Evolutionary conservation across 495 filamentous ascomycete genomes (phyloP).

Genomic region (Hypoxylon rickii): DNA sequence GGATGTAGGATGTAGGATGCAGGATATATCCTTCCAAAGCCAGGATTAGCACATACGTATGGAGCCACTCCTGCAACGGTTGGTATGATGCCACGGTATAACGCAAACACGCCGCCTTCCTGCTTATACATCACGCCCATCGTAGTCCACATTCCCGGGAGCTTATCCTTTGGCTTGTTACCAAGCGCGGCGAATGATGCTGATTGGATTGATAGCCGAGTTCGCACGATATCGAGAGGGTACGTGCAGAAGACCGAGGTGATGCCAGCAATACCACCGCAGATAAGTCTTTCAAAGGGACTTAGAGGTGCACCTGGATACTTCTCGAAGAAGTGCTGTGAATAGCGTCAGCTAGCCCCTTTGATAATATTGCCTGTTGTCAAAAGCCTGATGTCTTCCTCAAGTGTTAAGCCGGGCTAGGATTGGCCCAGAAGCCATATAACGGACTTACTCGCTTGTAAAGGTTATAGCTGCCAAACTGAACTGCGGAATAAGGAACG

Average conservation of each 20-base stretch:
- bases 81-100: slow-evolving; percentile 91
- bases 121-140: slow-evolving; percentile 84
- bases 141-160: slow-evolving; percentile 93
- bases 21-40: no score
- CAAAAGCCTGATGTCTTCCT: neutral
- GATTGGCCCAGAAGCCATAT: neutral
- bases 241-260: slow-evolving; percentile 82
- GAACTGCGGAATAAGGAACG: slow-evolving; percentile 95
- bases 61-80: slow-evolving; percentile 95
- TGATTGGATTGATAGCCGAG: slow-evolving; percentile 91
- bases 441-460: slow-evolving; percentile 84
- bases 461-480: slow-evolving; percentile 96
- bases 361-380: neutral
- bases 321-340: slow-evolving; percentile 71
- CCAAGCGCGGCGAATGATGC: slow-evolving; percentile 85
- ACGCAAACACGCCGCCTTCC: slow-evolving; percentile 80
- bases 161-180: slow-evolving; percentile 57
- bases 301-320: slow-evolving; percentile 69
- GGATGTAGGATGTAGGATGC: neutral
- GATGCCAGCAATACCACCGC: slow-evolving; percentile 88
- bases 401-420: neutral
- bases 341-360: slow-evolving; percentile 16
- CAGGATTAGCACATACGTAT: slow-evolving; percentile 65
- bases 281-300: slow-evolving; percentile 72
- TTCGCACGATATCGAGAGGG: slow-evolving; percentile 95